Conservation (phyloP, 2,329 filamentous ascomycete species). For the Sporothrix pallida region DNA sequence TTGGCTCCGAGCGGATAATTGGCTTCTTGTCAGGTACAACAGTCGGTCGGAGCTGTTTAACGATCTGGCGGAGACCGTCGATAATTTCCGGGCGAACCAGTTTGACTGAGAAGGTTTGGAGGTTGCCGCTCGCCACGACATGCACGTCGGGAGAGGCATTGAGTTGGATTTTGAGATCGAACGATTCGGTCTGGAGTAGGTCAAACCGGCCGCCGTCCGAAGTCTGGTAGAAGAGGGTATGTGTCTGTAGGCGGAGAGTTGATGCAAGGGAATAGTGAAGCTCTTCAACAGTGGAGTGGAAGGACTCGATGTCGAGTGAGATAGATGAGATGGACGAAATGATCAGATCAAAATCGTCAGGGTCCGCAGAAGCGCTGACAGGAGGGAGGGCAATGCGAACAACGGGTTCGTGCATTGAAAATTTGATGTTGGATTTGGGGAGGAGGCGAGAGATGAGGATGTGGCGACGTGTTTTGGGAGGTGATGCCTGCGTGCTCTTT, state of each 20-base stretch:
- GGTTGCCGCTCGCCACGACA: slow-evolving; percentile 76
- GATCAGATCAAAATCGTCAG: slow-evolving; percentile 90
- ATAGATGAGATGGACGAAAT: slow-evolving; percentile 95
- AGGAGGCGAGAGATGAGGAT: slow-evolving; percentile 85
- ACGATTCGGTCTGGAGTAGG: slow-evolving; percentile 81
- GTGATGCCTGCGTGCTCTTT: neutral
- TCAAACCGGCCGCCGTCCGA: slow-evolving; percentile 82
- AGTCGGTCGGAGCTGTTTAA: slow-evolving; percentile 77
- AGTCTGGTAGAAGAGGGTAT: slow-evolving; percentile 94
- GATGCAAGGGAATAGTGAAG: slow-evolving; percentile 86
- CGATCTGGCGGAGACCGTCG: slow-evolving; percentile 88
- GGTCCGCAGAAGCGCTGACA: slow-evolving; percentile 66
- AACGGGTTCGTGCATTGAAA: slow-evolving; percentile 96
- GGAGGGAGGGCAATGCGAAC: slow-evolving; percentile 86
- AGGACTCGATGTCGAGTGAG: slow-evolving; percentile 91
- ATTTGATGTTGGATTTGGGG: slow-evolving; percentile 91
- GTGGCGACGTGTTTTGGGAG: slow-evolving; percentile 57
- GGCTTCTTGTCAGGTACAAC: slow-evolving; percentile 69
- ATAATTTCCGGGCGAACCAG: slow-evolving; percentile 92
- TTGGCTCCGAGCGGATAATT: slow-evolving; percentile 53
- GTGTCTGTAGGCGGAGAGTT: slow-evolving; percentile 80
- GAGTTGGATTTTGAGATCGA: slow-evolving; percentile 85
- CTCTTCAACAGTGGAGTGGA: slow-evolving; percentile 84
- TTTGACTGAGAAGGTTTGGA: slow-evolving; percentile 87
- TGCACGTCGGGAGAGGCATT: slow-evolving; percentile 85